Conservation (phyloP, 208 protist genomes). For the Novymonas esmeraldas region DNA sequence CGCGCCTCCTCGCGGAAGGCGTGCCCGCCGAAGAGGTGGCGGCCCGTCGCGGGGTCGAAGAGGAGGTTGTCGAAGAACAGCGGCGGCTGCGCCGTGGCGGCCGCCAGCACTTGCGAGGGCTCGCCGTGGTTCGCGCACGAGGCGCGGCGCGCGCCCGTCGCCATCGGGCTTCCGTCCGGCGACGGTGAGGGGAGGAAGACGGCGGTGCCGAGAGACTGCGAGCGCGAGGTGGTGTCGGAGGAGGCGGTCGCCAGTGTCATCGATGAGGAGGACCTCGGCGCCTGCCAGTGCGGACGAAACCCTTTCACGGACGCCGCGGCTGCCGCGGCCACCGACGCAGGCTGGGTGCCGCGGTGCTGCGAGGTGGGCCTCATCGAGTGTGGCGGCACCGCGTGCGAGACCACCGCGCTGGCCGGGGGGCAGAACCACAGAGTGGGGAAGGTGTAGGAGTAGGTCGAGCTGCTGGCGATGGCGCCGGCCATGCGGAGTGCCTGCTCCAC, state of each 20-base stretch:
- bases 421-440: constrained; percentile 1
- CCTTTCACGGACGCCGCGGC: background rate
- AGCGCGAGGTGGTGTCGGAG: background rate
- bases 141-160: background rate
- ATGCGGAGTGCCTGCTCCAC: background rate
- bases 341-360: background rate
- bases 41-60: constrained; percentile 47
- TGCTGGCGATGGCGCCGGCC: background rate
- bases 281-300: background rate
- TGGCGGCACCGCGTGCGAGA: background rate
- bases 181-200: background rate
- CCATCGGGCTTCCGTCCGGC: background rate
- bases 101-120: background rate
- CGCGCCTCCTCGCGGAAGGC: constrained; percentile 77
- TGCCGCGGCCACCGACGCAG: background rate
- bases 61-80: constrained; percentile 66
- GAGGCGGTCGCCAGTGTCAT: background rate
- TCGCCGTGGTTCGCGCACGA: background rate
- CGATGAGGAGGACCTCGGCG: background rate
- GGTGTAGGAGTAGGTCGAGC: constrained; percentile 1
- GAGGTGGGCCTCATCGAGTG: background rate
- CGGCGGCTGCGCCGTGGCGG: constrained; percentile 61
- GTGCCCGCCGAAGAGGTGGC: constrained; percentile 65
- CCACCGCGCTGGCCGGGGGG: background rate
- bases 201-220: constrained; percentile 3